These are phyloP conservation scores for Clonostachys solani DNA, from an alignment of 2,329 filamentous ascomycete species.

Conservation along the genomic window DNA sequence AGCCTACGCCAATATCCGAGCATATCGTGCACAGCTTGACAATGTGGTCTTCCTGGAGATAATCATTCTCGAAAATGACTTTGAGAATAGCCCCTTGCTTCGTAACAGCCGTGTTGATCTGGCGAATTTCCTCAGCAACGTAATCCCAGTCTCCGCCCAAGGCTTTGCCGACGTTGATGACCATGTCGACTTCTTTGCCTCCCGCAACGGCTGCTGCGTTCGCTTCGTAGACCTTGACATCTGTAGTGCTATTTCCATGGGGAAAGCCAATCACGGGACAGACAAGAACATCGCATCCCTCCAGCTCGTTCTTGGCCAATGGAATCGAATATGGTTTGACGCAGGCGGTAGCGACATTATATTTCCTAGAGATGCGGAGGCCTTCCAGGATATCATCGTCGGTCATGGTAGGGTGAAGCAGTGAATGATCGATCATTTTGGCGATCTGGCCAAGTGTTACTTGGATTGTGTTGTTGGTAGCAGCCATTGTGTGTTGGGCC, in stretches of 20 bases:
- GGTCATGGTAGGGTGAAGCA: slow-evolving; percentile 58
- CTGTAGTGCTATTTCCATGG: slow-evolving; percentile 50
- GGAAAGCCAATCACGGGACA: slow-evolving; percentile 60
- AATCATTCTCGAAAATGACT: slow-evolving; percentile 61
- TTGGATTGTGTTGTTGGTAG: slow-evolving; percentile 18
- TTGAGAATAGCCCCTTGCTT: slow-evolving; percentile 43
- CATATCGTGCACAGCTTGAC: slow-evolving; percentile 50
- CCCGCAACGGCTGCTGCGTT: slow-evolving; percentile 38
- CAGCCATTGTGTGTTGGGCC: background rate
- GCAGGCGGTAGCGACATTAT: slow-evolving; percentile 51
- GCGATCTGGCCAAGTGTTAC: slow-evolving; percentile 42
- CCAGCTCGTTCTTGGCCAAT: slow-evolving; percentile 39
- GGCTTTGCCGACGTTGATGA: slow-evolving; percentile 55
- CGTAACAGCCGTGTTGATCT: slow-evolving; percentile 42
- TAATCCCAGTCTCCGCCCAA: slow-evolving; percentile 53
- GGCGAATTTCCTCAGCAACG: slow-evolving; percentile 44
- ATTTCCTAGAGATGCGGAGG: slow-evolving; percentile 38
- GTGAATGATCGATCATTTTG: slow-evolving; percentile 56
- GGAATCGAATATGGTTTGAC: slow-evolving; percentile 53
- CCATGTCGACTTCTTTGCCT: slow-evolving; percentile 54
- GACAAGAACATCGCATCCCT: slow-evolving; percentile 40
- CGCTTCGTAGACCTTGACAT: slow-evolving; percentile 51
- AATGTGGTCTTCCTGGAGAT: slow-evolving; percentile 44
- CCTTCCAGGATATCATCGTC: slow-evolving; percentile 46
- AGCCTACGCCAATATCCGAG: slow-evolving; percentile 42